Conservation (phyloP, 345 rosid genomes). For the Acer yangbiense region DNA sequence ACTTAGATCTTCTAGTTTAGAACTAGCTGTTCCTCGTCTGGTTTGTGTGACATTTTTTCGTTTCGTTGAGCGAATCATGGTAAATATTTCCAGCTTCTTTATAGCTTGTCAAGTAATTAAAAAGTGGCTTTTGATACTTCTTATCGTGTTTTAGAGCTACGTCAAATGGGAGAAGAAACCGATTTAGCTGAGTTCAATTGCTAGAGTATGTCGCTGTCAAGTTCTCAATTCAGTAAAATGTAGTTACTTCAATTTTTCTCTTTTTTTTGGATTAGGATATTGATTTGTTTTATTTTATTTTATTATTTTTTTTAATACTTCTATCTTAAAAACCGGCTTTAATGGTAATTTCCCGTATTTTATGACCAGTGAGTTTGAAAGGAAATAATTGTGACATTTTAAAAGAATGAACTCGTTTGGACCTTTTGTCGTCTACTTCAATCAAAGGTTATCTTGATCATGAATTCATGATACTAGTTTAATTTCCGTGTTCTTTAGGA, state of each 20-base stretch:
- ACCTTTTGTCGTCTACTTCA: constrained; percentile 15
- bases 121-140: neutral
- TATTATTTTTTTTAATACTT: too few species aligned
- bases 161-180: neutral
- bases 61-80: neutral
- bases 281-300: neutral
- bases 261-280: neutral
- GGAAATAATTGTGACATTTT: neutral
- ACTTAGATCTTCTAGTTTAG: neutral
- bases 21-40: neutral
- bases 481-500: constrained; percentile 1
- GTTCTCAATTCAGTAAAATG: constrained; percentile 5
- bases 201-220: neutral
- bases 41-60: neutral
- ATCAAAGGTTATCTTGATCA: neutral
- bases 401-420: constrained; percentile 4
- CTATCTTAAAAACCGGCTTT: neutral
- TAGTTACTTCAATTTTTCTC: neutral
- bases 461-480: constrained; percentile 4
- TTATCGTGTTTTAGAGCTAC: neutral
- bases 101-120: neutral
- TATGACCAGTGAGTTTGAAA: neutral
- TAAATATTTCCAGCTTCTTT: neutral
- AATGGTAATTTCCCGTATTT: neutral
- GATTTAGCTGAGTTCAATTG: neutral